phyloP scores from a whole-genome alignment of 768 basidiomycete genomes.

The Lyophyllum semitale region DNA sequence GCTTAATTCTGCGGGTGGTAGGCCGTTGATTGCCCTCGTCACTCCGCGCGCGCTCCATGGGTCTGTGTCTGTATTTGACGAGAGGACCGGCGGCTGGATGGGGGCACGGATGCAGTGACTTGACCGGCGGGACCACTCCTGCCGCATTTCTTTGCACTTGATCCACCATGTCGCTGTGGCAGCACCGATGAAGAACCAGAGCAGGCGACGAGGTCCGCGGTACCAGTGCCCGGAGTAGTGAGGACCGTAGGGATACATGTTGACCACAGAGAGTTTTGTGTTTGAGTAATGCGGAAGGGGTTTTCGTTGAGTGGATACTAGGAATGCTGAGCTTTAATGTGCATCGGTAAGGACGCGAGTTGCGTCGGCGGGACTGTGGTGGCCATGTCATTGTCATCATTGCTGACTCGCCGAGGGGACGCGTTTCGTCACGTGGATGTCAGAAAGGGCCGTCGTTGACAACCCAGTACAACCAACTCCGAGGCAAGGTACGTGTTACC shows the following conservation, averaged over 20 bases:
- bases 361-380: conserved; percentile 6
- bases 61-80: conserved; percentile 8
- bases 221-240: conserved; percentile 14
- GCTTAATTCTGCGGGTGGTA: conserved; percentile 22
- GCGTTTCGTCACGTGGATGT: conserved; percentile 1
- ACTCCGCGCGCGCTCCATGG: conserved; percentile 23
- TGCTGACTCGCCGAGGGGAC: conserved; percentile 2
- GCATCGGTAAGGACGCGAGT: conserved; percentile 8
- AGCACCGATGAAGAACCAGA: conserved; percentile 74
- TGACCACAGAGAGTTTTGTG: not conserved
- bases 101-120: conserved; percentile 33
- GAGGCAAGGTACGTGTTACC: not conserved
- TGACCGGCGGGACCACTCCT: conserved; percentile 23
- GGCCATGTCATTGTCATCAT: no score
- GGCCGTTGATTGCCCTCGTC: conserved; percentile 29
- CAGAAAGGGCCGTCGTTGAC: not conserved
- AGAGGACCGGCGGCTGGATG: conserved; percentile 13
- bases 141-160: conserved; percentile 39
- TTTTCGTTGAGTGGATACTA: not conserved
- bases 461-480: not conserved
- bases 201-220: conserved; percentile 52
- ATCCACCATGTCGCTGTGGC: conserved; percentile 40
- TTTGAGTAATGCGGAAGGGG: not conserved
- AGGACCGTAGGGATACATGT: conserved; percentile 15
- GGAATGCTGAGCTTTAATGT: not conserved